phyloP scores from a whole-genome alignment of 371 early-diverging fungal genomes.

The Mortierella sp. region DNA sequence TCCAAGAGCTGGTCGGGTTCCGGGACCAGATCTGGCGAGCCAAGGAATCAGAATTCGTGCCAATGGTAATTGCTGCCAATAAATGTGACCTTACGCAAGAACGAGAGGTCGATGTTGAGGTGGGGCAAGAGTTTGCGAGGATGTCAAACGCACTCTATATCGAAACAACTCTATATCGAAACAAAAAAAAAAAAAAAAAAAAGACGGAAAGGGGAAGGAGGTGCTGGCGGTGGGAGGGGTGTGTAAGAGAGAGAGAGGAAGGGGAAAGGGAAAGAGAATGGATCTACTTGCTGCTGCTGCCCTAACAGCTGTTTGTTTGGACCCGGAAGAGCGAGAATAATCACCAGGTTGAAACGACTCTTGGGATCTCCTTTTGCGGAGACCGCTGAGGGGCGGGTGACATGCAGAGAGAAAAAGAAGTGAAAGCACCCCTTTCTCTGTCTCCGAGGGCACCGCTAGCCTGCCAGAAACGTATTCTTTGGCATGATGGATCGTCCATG shows the following conservation, averaged over 20 bases:
- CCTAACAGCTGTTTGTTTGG: not conserved
- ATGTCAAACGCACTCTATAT: conserved; percentile 54
- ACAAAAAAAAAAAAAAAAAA: not conserved
- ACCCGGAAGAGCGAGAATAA: not conserved
- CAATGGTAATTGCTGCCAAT: conserved; percentile 73
- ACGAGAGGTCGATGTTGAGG: conserved; percentile 56
- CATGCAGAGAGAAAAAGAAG: no score
- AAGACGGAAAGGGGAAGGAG: no score
- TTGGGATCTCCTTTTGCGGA: no score
- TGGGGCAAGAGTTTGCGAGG: conserved; percentile 58
- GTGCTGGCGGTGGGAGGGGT: not conserved
- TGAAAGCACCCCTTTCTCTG: no score
- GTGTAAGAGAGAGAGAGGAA: no score
- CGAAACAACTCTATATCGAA: conserved; percentile 66
- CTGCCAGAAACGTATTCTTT: no score
- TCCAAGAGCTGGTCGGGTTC: conserved; percentile 47
- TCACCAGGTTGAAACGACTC: not conserved
- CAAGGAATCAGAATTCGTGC: conserved; percentile 56
- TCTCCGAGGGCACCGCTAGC: no score
- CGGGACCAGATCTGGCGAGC: conserved; percentile 54
- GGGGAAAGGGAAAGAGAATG: not conserved
- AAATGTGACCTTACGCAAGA: conserved; percentile 69
- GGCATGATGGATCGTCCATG: no score
- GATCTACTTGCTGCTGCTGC: not conserved
- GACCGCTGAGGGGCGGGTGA: no score